Base-by-base conservation (phyloP, 495 filamentous ascomycete species). In the Xylaria acuta region DNA sequence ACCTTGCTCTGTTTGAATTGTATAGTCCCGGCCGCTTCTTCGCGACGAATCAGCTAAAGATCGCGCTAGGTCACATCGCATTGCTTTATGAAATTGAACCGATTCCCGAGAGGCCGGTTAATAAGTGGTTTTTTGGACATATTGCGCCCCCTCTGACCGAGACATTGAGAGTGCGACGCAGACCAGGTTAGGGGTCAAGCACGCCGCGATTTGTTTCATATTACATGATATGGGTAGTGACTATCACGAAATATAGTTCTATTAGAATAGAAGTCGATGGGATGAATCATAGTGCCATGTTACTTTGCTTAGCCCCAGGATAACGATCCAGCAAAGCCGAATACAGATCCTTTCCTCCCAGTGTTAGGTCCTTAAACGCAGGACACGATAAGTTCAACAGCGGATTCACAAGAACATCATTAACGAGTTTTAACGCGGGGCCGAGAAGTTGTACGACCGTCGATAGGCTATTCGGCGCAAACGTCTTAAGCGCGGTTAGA, bases 31-130 rank as follows among this genome's bases (percentile, higher is more conserved):
- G 84, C 62, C 72, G 82, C 27, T 84, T 84, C 79, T 84, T 84
- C 65, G 82, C 81, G 51, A 69, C 80, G 18, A 78, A 82, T 20
- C 80, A 83, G 67, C 73, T 86, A 43, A 84, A 86, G 75, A 79
- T 84, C 12, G 72, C 78, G 14, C 69, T 86, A 25, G 82, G 80
- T 1, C 79, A 83, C 62, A 81, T 86, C 47, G 75, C 77, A 0
- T 41, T 82, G 20, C 75, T 80, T 9, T 86, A 84, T 64, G 83
- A 86, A 8, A 79, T 86, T 54, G 74, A 81, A 62, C 77, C 78
- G 16, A 76, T 79, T 25, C 16, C 68, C 3, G 38, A 75, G 38
- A 67, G 82, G 36, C 82, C 79, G 12, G 73, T 64, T 62, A 80
- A 82, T 43, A 62, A 45, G 51, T 75, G 73, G 73, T 72, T 82